Conservation (phyloP, 73 alveolate genomes). For the Uronychia binucleata region DNA sequence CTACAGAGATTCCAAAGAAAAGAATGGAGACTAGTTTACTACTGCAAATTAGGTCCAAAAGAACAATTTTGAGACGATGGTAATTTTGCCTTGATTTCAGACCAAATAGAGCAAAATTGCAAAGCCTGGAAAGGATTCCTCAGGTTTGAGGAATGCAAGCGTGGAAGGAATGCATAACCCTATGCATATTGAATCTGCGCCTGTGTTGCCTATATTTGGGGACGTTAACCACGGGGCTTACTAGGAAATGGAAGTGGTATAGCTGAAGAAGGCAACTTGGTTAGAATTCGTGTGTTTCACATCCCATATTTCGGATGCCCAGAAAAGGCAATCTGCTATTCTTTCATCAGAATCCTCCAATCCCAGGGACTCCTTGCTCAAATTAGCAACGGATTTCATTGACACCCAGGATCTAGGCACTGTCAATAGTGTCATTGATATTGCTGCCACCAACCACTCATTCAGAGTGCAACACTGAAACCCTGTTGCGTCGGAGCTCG, state of each 20-base stretch:
- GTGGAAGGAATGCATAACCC: neutral
- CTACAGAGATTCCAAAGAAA: too few species aligned
- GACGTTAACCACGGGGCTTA: neutral
- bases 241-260: neutral
- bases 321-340: conserved; percentile 35
- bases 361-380: conserved; percentile 51
- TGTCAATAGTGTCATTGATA: conserved; percentile 51
- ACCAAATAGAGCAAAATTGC: neutral
- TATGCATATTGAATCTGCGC: neutral
- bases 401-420: conserved; percentile 59
- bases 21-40: too few species aligned
- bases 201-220: neutral
- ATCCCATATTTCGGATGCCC: neutral
- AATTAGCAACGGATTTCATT: conserved; percentile 34
- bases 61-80: conserved; percentile 31
- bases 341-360: conserved; percentile 20
- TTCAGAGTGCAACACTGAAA: neutral
- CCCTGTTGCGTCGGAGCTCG: too few species aligned
- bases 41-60: conserved; percentile 4
- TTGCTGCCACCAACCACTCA: neutral
- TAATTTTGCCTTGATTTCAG: neutral
- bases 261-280: neutral
- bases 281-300: neutral
- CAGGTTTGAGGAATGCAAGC: conserved; percentile 27
- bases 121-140: too few species aligned